Conservation (phyloP, 2,329 filamentous ascomycete genomes). For the Pestalotiopsis sp. region DNA sequence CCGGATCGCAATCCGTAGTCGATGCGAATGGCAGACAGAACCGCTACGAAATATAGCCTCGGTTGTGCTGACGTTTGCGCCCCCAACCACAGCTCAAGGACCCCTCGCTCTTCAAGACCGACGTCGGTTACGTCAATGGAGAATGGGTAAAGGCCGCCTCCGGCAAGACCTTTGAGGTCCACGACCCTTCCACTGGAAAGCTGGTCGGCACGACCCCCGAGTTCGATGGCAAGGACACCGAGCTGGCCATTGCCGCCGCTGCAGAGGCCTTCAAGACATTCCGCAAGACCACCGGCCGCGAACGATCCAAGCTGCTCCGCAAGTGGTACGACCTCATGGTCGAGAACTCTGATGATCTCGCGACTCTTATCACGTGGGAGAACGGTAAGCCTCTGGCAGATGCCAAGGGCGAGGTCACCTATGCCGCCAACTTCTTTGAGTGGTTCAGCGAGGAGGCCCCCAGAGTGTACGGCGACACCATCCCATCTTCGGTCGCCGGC, state of each 20-base stretch:
- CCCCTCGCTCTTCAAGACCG: constrained; percentile 79
- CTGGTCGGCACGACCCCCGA: constrained; percentile 85
- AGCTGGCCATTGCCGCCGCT: constrained; percentile 83
- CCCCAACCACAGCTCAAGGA: constrained; percentile 66
- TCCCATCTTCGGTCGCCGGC: constrained; percentile 68
- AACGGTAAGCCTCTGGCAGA: constrained; percentile 85
- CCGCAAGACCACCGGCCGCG: constrained; percentile 70
- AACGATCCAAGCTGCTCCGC: constrained; percentile 73
- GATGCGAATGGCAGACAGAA: background rate
- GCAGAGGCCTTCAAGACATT: constrained; percentile 74
- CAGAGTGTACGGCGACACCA: constrained; percentile 73
- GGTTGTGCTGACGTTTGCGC: constrained; percentile 12
- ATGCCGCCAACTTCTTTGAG: constrained; percentile 76
- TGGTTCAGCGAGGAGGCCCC: constrained; percentile 84
- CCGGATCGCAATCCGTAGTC: background rate
- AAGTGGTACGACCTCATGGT: constrained; percentile 83
- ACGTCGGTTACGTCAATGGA: constrained; percentile 85
- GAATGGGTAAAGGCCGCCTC: constrained; percentile 87
- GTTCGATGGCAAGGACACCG: constrained; percentile 76
- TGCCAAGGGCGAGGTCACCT: constrained; percentile 71
- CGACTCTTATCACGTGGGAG: constrained; percentile 84
- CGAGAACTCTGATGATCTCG: constrained; percentile 79
- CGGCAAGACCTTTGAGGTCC: constrained; percentile 88
- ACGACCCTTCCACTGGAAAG: constrained; percentile 80
- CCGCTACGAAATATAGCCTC: background rate